phyloP scores from a whole-genome alignment of 1,139 yeast genomes.

The Saccharomycopsis phalli region DNA sequence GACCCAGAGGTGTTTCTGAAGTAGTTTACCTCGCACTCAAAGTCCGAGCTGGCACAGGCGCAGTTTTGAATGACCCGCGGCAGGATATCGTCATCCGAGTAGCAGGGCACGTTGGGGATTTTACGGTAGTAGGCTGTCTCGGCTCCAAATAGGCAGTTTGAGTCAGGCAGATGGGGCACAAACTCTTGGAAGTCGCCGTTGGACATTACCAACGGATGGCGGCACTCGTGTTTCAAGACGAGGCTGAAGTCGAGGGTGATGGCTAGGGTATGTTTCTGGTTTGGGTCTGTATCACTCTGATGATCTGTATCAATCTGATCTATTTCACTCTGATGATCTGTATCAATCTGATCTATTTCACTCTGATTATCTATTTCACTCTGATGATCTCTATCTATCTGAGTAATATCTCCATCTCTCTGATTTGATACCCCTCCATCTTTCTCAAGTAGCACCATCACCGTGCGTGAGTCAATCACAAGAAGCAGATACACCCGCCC shows the following conservation, averaged over 20 bases:
- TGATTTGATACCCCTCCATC: too few relatives aligned
- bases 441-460: conserved; percentile 36
- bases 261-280: too few relatives aligned
- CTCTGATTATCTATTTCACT: too few relatives aligned
- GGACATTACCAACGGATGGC: conserved; percentile 41
- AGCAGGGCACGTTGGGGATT: conserved; percentile 49
- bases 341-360: too few relatives aligned
- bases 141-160: conserved; percentile 67
- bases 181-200: conserved; percentile 40
- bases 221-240: conserved; percentile 49
- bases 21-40: conserved; percentile 72
- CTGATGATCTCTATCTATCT: too few relatives aligned
- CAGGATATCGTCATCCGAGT: conserved; percentile 53
- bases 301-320: too few relatives aligned
- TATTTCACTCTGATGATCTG: too few relatives aligned
- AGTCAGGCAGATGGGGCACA: conserved; percentile 21
- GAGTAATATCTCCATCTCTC: too few relatives aligned
- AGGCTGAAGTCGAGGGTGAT: conserved; percentile 52
- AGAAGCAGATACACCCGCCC: conserved; percentile 58
- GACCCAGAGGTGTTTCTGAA: conserved; percentile 48
- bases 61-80: conserved; percentile 53
- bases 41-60: conserved; percentile 62
- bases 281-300: too few relatives aligned
- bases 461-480: conserved; percentile 62
- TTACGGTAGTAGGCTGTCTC: conserved; percentile 58